Percentiles rank a stretch among this genome's conserved stretches.
Evolutionary conservation across 2,329 filamentous ascomycete species (phyloP).

Genomic region (Aspergillus pseudonomiae): DNA sequence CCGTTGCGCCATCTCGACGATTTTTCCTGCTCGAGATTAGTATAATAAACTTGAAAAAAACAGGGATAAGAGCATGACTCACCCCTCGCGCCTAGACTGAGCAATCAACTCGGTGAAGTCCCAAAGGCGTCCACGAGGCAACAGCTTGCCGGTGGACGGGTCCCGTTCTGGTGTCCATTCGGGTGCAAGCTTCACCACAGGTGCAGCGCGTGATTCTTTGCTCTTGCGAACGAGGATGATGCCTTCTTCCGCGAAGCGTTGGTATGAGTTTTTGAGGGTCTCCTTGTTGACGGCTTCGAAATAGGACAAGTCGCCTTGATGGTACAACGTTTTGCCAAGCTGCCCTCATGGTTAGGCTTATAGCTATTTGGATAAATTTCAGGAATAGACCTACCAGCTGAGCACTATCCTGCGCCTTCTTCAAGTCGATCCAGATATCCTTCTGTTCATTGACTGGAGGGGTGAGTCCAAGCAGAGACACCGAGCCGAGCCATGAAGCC

Average conservation of each 20-base stretch:
- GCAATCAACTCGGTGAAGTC: slow-evolving; percentile 89
- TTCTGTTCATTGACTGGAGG: slow-evolving; percentile 64
- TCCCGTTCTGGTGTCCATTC: slow-evolving; percentile 76
- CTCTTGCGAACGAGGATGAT: slow-evolving; percentile 75
- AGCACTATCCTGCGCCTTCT: slow-evolving; percentile 77
- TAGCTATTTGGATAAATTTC: background rate
- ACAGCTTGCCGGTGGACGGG: slow-evolving; percentile 60
- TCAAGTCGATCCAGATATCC: slow-evolving; percentile 77
- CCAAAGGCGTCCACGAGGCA: slow-evolving; percentile 79
- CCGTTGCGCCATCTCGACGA: slow-evolving; percentile 86
- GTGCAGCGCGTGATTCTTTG: slow-evolving; percentile 53
- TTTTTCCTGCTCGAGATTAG: slow-evolving; percentile 65
- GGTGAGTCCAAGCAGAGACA: slow-evolving; percentile 83
- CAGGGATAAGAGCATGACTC: slow-evolving; percentile 17
- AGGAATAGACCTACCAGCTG: slow-evolving; percentile 64
- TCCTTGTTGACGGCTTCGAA: slow-evolving; percentile 99
- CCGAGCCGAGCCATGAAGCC: slow-evolving; percentile 85
- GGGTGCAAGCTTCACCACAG: slow-evolving; percentile 66
- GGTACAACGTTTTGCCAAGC: slow-evolving; percentile 94
- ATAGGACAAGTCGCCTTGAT: slow-evolving; percentile 95
- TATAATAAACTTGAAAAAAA: background rate
- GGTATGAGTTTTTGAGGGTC: slow-evolving; percentile 90
- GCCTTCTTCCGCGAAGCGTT: slow-evolving; percentile 85
- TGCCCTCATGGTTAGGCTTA: slow-evolving; percentile 40
- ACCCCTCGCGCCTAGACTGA: slow-evolving; percentile 77